Evolutionary conservation across 208 protist species (phyloP).

Genomic region (Wallacemonas sp.): DNA sequence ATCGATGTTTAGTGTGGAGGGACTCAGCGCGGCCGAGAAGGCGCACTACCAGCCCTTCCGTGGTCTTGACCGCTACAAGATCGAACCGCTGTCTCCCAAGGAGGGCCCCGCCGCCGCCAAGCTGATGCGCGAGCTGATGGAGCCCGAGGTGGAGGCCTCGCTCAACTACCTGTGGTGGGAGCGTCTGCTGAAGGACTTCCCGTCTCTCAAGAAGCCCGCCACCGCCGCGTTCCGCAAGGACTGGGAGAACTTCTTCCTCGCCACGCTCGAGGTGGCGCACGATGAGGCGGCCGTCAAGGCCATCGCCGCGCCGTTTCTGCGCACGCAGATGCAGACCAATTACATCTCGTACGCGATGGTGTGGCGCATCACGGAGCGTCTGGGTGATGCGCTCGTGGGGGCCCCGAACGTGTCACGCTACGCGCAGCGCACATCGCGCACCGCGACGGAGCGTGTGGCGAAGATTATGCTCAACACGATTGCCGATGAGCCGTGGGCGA

Average conservation of each 20-base stretch:
- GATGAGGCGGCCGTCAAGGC: constrained; percentile 65
- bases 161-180: constrained; percentile 75
- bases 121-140: constrained; percentile 53
- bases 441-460: constrained; percentile 82
- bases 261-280: constrained; percentile 65
- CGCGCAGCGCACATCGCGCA: constrained; percentile 48
- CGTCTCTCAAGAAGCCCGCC: constrained; percentile 71
- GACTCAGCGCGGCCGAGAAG: constrained; percentile 61
- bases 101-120: constrained; percentile 47
- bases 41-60: constrained; percentile 77
- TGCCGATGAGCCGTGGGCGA: constrained; percentile 80
- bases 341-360: constrained; percentile 85
- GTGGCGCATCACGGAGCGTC: constrained; percentile 86
- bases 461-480: constrained; percentile 90
- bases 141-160: constrained; percentile 29
- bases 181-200: constrained; percentile 77
- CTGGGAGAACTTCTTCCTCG: constrained; percentile 75
- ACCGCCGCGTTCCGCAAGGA: constrained; percentile 52
- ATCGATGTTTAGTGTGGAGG: constrained; percentile 78
- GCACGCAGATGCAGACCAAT: constrained; percentile 72
- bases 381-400: constrained; percentile 60
- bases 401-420: constrained; percentile 38
- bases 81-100: constrained; percentile 42
- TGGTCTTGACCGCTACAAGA: constrained; percentile 60
- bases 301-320: constrained; percentile 69